Base-by-base conservation (phyloP, 78 protist genomes). In the Reticulomyxa filosa region DNA sequence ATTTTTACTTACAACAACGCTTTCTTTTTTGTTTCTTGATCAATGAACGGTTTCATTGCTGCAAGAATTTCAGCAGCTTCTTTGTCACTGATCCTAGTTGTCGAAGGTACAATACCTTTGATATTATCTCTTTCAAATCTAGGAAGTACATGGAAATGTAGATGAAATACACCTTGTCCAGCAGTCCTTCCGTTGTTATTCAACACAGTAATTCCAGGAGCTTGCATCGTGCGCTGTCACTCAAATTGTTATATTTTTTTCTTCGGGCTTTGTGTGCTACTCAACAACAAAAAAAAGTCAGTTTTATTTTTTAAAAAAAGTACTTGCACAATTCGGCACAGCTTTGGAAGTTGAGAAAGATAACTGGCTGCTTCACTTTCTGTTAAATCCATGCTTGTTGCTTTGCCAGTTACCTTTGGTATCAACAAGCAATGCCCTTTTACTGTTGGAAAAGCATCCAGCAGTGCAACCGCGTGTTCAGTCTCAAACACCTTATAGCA, bases 361-460 rank as follows among this genome's bases (percentile, higher is more conserved):
- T 34, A 0, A 11, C 2, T 25, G 13, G 65, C 53, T 6, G 53
- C 52, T 10, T 6, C 37, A 4, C 29, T 57, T 11, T 56, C 25
- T 2, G 65, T 20, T 33, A 53, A 22, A 38, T 67, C 56, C 20
- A 2, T 8, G 11, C 55, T 4, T 11, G 52, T 51, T 6, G 7
- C n/a, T 46, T 13, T 30, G 51, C 4, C 5, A n/a, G n/a, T n/a
- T 6, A 3, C 56, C 66, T 72, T 64, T 3, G 77, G 71, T 17
- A 72, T 36, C 30, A 72, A 37, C 2, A 72, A 67, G 0, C 50
- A 0, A 62, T 72, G 77, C 1, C 77, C 77, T 2, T 4, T 0
- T 26, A 38, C 33, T 11, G 36, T 22, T 22, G 77, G 77, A 35
- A 64, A 56, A 32, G 65, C 67, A 48, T 72, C 77, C 38, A 72